A percentile compares a stretch with the other conserved stretches of the same genome.
phyloP scores from a whole-genome alignment of 2,329 filamentous ascomycete genomes.

The Fusarium globosum region DNA sequence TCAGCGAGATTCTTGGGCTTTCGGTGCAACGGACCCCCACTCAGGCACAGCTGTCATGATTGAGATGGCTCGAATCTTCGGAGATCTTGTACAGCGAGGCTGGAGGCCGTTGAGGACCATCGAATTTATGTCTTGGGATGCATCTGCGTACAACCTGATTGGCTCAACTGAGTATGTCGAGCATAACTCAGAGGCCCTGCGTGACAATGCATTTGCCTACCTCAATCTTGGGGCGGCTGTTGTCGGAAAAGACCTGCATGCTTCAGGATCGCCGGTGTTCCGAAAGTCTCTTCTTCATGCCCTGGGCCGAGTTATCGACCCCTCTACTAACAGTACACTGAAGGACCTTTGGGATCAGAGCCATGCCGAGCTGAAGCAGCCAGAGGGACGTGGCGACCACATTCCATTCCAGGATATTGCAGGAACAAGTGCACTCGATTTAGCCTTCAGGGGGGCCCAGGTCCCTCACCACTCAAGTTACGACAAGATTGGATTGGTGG shows the following conservation, averaged over 20 bases:
- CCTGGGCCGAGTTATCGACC: conserved; percentile 79
- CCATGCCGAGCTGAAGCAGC: conserved; percentile 69
- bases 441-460: conserved; percentile 76
- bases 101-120: conserved; percentile 96
- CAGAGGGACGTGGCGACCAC: conserved; percentile 84
- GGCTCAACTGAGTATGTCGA: conserved; percentile 97
- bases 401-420: conserved; percentile 92
- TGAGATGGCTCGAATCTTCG: conserved; percentile 87
- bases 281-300: conserved; percentile 77
- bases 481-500: conserved; percentile 90
- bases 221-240: conserved; percentile 91
- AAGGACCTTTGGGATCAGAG: conserved; percentile 79
- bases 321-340: conserved; percentile 76
- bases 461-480: conserved; percentile 87
- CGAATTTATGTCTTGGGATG: conserved; percentile 97
- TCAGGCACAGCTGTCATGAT: conserved; percentile 92
- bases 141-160: conserved; percentile 89
- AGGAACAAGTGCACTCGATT: conserved; percentile 87
- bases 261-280: conserved; percentile 84
- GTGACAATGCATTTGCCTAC: conserved; percentile 83
- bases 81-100: conserved; percentile 77
- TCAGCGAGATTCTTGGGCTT: conserved; percentile 92
- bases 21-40: conserved; percentile 86
- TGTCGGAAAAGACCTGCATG: conserved; percentile 78
- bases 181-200: conserved; percentile 78